phyloP scores from a whole-genome alignment of 108 stramenopile genomes.

The Pelagomonas calceolata region DNA sequence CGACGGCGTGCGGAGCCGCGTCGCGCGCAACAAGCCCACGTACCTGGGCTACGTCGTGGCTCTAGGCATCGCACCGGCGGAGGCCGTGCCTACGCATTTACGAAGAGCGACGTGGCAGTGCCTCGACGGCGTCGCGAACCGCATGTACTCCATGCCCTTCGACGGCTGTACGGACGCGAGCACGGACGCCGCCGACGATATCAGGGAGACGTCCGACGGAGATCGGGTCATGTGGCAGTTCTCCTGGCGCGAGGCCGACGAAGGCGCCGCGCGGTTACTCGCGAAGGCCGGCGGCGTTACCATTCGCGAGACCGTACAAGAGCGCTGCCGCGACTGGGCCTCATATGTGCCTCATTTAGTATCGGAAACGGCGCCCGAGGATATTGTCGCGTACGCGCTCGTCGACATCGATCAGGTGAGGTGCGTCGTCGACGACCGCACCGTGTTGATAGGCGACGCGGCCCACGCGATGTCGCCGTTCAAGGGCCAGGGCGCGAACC shows the following conservation, averaged over 20 bases:
- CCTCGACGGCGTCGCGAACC: slow-evolving; percentile 3
- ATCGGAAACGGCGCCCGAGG: not conserved
- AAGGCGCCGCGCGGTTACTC: not conserved
- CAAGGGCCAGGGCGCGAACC: slow-evolving; percentile 88
- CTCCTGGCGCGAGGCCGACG: not conserved
- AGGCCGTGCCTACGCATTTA: slow-evolving; percentile 2
- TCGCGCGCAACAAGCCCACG: slow-evolving; percentile 23
- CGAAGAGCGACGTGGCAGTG: slow-evolving; percentile 4
- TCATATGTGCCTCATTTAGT: not conserved
- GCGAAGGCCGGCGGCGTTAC: not conserved
- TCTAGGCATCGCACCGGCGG: slow-evolving; percentile 55
- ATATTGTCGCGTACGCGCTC: not conserved
- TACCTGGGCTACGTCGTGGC: slow-evolving; percentile 68
- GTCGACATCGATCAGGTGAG: not conserved
- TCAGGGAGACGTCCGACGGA: not conserved
- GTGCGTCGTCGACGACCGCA: not conserved
- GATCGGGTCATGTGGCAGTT: not conserved
- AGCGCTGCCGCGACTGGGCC: not conserved
- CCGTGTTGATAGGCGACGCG: slow-evolving; percentile 60
- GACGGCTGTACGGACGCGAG: not conserved
- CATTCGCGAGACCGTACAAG: not conserved
- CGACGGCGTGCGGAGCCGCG: slow-evolving; percentile 21
- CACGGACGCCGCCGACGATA: not conserved
- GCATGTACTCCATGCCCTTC: slow-evolving; percentile 14
- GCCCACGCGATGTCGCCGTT: slow-evolving; percentile 76